Conservation (phyloP, 257 asterid genomes). For the Plantago ovata region DNA sequence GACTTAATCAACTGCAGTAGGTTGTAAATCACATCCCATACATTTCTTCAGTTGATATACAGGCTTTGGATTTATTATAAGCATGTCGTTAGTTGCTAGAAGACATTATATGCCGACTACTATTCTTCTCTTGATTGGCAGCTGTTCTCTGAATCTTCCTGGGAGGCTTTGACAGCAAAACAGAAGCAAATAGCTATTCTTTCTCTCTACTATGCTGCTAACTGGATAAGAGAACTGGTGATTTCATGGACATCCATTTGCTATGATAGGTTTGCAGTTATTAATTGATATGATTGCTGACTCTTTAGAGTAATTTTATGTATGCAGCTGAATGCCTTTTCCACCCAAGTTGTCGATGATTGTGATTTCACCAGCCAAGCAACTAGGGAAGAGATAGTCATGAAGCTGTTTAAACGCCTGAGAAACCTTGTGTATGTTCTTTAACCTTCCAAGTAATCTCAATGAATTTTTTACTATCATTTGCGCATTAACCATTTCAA, state of each 20-base stretch:
- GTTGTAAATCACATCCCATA: too few relatives aligned
- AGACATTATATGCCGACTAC: slow-evolving; percentile 27
- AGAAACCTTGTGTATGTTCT: slow-evolving; percentile 77
- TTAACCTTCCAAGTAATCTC: slow-evolving; percentile 4
- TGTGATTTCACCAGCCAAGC: slow-evolving; percentile 57
- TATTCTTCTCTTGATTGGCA: slow-evolving; percentile 31
- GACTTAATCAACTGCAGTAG: too few relatives aligned
- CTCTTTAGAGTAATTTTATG: slow-evolving; percentile 20
- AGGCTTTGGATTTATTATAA: background rate
- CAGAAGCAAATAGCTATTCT: slow-evolving; percentile 62
- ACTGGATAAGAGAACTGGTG: slow-evolving; percentile 90
- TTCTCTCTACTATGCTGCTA: slow-evolving; percentile 76
- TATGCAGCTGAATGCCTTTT: slow-evolving; percentile 69
- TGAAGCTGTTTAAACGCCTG: slow-evolving; percentile 69
- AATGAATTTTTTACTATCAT: slow-evolving; percentile 2
- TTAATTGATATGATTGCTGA: background rate
- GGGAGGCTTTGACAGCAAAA: slow-evolving; percentile 63
- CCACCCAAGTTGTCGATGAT: slow-evolving; percentile 59
- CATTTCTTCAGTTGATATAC: too few relatives aligned
- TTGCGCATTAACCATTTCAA: too few relatives aligned
- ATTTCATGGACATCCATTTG: slow-evolving; percentile 19
- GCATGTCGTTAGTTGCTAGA: slow-evolving; percentile 17
- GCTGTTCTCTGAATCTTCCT: slow-evolving; percentile 47
- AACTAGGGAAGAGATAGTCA: slow-evolving; percentile 54
- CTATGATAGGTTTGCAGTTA: background rate